phyloP scores from a whole-genome alignment of 805 yeast genomes.

The Blastobotrys peoriensis region DNA sequence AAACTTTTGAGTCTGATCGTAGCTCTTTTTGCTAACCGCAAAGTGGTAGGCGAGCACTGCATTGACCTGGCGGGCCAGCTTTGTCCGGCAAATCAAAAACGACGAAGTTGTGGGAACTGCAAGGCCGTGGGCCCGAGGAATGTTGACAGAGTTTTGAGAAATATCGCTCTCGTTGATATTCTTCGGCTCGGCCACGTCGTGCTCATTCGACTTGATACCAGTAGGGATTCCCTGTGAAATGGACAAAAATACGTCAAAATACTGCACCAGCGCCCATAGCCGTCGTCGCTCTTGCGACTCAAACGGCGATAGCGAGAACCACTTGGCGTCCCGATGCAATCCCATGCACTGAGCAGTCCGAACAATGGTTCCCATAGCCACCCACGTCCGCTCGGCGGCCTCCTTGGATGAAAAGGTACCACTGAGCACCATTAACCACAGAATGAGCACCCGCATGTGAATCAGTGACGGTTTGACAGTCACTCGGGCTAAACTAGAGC shows the following conservation, averaged over 20 bases:
- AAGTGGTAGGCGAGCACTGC: constrained; percentile 10
- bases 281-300: constrained; percentile 28
- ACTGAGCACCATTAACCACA: constrained; percentile 27
- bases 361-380: constrained; percentile 25
- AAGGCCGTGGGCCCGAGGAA: constrained; percentile 16
- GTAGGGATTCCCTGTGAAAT: constrained; percentile 28
- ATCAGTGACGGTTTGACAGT: constrained; percentile 27
- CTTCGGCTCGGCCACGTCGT: constrained; percentile 25
- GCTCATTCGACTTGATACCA: constrained; percentile 22
- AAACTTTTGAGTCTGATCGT: constrained; percentile 20
- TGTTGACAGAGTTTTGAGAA: constrained; percentile 13
- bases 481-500: constrained; percentile 26
- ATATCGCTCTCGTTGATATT: constrained; percentile 25
- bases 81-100: constrained; percentile 18
- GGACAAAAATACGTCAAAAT: constrained; percentile 24
- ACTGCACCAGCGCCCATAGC: constrained; percentile 24
- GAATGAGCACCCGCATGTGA: constrained; percentile 24
- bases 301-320: constrained; percentile 27
- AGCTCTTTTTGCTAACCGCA: constrained; percentile 11
- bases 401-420: constrained; percentile 14
- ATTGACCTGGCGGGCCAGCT: constrained; percentile 6
- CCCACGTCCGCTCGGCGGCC: constrained; percentile 25
- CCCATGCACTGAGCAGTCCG: constrained; percentile 32
- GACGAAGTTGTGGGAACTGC: constrained; percentile 20
- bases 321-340: constrained; percentile 31